phyloP scores from a whole-genome alignment of 169 alveolate genomes.

The Eimeria acervulina region DNA sequence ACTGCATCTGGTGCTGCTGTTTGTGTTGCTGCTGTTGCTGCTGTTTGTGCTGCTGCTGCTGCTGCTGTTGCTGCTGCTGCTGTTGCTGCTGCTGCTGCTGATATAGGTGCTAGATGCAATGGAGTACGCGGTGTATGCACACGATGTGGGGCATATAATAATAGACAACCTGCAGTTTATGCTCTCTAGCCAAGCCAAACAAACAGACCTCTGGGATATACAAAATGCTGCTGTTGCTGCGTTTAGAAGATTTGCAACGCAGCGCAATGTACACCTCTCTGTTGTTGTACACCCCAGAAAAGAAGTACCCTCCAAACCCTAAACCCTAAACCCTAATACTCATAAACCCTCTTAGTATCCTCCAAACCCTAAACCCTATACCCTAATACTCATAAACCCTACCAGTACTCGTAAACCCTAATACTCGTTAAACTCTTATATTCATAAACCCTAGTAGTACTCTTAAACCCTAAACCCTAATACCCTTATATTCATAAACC shows the following conservation, averaged over 20 bases:
- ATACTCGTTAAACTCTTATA: too few species aligned
- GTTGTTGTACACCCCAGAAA: conserved; percentile 98
- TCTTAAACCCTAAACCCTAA: too few species aligned
- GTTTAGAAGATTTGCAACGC: conserved; percentile 95
- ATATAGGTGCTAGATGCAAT: conserved; percentile 94
- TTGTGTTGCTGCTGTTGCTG: too few species aligned
- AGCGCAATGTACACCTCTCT: conserved; percentile 94
- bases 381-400: too few species aligned
- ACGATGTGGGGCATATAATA: conserved; percentile 95
- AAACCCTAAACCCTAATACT: too few species aligned
- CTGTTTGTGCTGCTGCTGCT: neutral
- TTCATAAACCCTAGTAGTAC: too few species aligned
- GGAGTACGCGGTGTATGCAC: conserved; percentile 96
- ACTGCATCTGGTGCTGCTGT: too few species aligned
- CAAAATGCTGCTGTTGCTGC: conserved; percentile 95
- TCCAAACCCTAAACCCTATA: neutral
- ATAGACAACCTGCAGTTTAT: conserved; percentile 97
- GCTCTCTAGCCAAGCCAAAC: conserved; percentile 93
- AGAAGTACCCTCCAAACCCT: conserved; percentile 86
- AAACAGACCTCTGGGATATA: conserved; percentile 92
- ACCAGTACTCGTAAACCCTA: too few species aligned
- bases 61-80: neutral
- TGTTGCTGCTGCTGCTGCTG: neutral
- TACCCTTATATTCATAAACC: too few species aligned
- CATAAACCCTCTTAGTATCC: neutral